phyloP scores from a whole-genome alignment of 805 yeast species.

The Pichia insulana region DNA sequence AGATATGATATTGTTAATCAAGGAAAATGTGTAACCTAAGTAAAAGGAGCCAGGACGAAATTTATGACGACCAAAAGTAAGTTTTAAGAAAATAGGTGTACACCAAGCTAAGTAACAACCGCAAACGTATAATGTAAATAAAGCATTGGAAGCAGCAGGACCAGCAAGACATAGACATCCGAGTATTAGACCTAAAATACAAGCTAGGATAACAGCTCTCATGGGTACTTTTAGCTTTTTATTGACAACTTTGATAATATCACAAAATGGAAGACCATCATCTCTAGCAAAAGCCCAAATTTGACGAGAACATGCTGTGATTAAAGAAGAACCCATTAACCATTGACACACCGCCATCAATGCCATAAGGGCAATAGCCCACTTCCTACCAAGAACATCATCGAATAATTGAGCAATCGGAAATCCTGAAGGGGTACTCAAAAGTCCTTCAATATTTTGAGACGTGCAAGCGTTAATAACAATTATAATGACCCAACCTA shows the following conservation, averaged over 20 bases:
- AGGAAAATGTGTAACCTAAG: conserved; percentile 29
- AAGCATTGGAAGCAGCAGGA: conserved; percentile 37
- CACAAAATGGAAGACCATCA: conserved; percentile 39
- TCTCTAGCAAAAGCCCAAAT: conserved; percentile 47
- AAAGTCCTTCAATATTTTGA: conserved; percentile 27
- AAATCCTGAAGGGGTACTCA: conserved; percentile 30
- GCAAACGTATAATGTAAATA: conserved; percentile 38
- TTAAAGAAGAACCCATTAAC: conserved; percentile 38
- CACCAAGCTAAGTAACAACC: conserved; percentile 39
- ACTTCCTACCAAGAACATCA: conserved; percentile 38
- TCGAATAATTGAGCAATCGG: conserved; percentile 41
- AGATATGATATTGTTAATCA: conserved; percentile 28
- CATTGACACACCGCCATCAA: conserved; percentile 41
- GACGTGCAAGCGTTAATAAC: conserved; percentile 27
- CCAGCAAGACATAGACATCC: conserved; percentile 36
- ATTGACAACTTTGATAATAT: conserved; percentile 35
- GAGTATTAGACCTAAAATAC: conserved; percentile 28
- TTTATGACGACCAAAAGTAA: conserved; percentile 32
- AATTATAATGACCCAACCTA: conserved; percentile 37
- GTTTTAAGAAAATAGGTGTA: conserved; percentile 33
- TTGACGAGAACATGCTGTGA: conserved; percentile 42
- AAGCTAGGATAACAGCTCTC: conserved; percentile 35
- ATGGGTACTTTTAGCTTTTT: conserved; percentile 35
- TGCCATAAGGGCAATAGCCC: conserved; percentile 43
- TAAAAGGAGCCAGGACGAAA: conserved; percentile 37